phyloP scores from a whole-genome alignment of 1,284 basidiomycete species.

The Leccinum angustisporum region DNA sequence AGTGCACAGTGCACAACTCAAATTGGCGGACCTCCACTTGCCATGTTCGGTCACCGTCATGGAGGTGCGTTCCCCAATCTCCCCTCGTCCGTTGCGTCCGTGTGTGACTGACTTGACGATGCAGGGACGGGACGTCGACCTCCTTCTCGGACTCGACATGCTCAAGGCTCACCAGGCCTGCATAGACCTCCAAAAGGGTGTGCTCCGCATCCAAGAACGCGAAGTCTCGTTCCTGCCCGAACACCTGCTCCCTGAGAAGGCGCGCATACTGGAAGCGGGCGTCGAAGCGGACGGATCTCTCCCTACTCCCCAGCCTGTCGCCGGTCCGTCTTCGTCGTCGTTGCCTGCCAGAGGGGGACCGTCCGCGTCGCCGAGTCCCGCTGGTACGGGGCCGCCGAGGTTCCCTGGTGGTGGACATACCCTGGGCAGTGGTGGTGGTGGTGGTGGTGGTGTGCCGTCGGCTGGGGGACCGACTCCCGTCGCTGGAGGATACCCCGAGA shows the following conservation, averaged over 20 bases:
- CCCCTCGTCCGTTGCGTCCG: background rate
- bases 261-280: constrained; percentile 45
- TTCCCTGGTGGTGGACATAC: constrained; percentile 69
- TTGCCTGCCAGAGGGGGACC: constrained; percentile 2
- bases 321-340: constrained; percentile 15
- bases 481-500: constrained; percentile 46
- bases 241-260: constrained; percentile 90
- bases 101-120: background rate
- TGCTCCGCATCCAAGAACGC: constrained; percentile 84
- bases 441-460: constrained; percentile 6
- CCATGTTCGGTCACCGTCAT: constrained; percentile 95
- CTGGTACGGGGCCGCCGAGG: constrained; percentile 9
- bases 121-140: constrained; percentile 83
- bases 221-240: constrained; percentile 90
- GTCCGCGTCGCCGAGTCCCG: constrained; percentile 8
- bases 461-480: constrained; percentile 11
- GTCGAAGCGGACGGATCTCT: constrained; percentile 21
- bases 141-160: constrained; percentile 97
- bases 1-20: constrained; percentile 92
- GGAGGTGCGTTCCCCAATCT: constrained; percentile 56
- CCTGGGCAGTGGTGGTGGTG: constrained; percentile 39
- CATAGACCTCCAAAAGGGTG: constrained; percentile 89
- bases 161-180: constrained; percentile 95
- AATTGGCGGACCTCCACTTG: constrained; percentile 79
- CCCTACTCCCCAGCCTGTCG: constrained; percentile 13